phyloP scores from a whole-genome alignment of 768 basidiomycete genomes.

The Russula sp. region DNA sequence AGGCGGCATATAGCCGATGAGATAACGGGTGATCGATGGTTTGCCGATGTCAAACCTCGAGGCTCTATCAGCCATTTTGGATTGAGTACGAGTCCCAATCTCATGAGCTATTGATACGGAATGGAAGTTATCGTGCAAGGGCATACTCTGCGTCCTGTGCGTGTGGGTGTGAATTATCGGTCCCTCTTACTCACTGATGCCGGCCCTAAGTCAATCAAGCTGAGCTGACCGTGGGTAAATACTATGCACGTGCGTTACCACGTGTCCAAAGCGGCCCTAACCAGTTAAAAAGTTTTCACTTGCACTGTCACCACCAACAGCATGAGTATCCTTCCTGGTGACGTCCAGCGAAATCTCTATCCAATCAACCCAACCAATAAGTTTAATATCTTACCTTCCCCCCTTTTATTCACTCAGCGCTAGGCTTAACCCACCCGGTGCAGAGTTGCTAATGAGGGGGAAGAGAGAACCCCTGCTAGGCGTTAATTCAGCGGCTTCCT shows the following conservation, averaged over 20 bases:
- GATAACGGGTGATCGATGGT: too few species aligned
- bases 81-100: not conserved
- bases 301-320: too few species aligned
- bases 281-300: too few species aligned
- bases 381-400: not conserved
- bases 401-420: slow-evolving; percentile 26
- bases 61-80: not conserved
- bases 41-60: not conserved
- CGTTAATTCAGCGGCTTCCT: slow-evolving; percentile 29
- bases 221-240: too few species aligned
- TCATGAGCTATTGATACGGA: not conserved
- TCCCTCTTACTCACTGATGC: not conserved
- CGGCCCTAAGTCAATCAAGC: not conserved
- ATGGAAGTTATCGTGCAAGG: not conserved
- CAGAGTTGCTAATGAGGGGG: slow-evolving; percentile 29
- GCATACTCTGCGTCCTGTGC: not conserved
- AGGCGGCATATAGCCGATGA: too few species aligned
- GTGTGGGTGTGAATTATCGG: not conserved
- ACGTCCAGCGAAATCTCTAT: too few species aligned
- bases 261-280: too few species aligned
- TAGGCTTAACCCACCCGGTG: slow-evolving; percentile 17
- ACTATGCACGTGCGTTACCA: too few species aligned
- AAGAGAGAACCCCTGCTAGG: slow-evolving; percentile 5
- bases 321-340: too few species aligned
- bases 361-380: not conserved